Evolutionary conservation across 1,284 basidiomycete genomes (phyloP).

Genomic region (Puccinia triticina): DNA sequence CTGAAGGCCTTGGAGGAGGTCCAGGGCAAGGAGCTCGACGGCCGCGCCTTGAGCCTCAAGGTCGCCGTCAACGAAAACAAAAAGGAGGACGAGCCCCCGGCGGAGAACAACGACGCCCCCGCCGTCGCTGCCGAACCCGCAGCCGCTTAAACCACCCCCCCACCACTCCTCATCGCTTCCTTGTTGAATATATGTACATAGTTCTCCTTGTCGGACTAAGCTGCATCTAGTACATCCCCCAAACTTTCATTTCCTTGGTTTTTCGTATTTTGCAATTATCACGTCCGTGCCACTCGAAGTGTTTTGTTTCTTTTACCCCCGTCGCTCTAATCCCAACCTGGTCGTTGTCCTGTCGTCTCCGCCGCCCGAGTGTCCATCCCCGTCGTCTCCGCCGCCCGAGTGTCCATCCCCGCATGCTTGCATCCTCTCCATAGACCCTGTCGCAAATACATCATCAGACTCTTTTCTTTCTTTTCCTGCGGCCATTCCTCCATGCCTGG

Average conservation of each 20-base stretch:
- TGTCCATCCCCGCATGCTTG: no score
- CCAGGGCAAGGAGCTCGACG: conserved; percentile 73
- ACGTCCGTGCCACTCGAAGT: background rate
- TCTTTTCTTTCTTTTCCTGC: no score
- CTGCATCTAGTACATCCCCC: no score
- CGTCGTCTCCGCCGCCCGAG: no score
- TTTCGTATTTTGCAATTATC: background rate
- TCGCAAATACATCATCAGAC: no score
- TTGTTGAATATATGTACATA: background rate
- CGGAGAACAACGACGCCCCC: background rate
- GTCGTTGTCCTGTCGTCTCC: no score
- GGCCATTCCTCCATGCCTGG: no score
- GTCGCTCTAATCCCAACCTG: no score
- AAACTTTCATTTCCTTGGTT: background rate
- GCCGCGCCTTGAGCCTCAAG: conserved; percentile 53
- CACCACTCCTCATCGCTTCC: no score
- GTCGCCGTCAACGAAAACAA: conserved; percentile 53
- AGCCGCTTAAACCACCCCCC: background rate
- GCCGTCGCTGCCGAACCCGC: background rate
- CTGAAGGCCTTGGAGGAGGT: conserved; percentile 77
- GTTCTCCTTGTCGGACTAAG: background rate
- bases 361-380: no score
- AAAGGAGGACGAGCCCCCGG: conserved; percentile 19
- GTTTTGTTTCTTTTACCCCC: no score
- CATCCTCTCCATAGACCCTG: no score